Evolutionary conservation across 1,139 yeast species (phyloP).

Genomic region (Kurtzmaniella natalensis): DNA sequence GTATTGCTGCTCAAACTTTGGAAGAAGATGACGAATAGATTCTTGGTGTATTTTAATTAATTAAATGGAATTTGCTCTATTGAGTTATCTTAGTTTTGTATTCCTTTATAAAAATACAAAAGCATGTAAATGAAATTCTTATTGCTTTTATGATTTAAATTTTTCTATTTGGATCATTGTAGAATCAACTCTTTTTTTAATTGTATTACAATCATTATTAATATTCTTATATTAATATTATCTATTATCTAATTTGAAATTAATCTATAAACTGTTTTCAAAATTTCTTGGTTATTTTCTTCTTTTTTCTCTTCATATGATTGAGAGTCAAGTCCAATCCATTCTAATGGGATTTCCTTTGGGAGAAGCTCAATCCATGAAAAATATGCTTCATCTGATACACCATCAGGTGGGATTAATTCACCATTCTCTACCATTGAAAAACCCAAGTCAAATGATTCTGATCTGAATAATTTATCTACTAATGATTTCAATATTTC

Average conservation of each 20-base stretch:
- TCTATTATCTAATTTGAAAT: no score
- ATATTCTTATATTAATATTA: no score
- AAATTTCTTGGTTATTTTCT: constrained; percentile 16
- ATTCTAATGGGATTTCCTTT: constrained; percentile 52
- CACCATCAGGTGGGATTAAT: constrained; percentile 48
- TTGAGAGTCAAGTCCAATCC: constrained; percentile 55
- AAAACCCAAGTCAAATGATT: constrained; percentile 25
- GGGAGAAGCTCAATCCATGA: constrained; percentile 58
- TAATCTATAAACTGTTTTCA: constrained; percentile 9
- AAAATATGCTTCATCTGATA: constrained; percentile 27
- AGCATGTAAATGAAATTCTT: constrained; percentile 1
- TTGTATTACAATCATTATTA: no score
- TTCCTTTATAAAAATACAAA: constrained; percentile 5
- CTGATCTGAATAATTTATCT: constrained; percentile 19
- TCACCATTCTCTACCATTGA: constrained; percentile 26
- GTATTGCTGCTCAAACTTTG: constrained; percentile 99
- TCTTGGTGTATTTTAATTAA: constrained; percentile 11
- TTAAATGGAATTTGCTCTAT: constrained; percentile 8
- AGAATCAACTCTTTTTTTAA: no score
- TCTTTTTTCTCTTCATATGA: constrained; percentile 29
- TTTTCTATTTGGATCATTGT: no score
- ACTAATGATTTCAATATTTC: constrained; percentile 23
- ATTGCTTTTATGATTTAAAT: no score
- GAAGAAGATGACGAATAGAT: constrained; percentile 77
- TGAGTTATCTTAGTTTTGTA: constrained; percentile 4